Conservation (phyloP, 1,284 basidiomycete genomes). For the Trichosporon asahii region DNA sequence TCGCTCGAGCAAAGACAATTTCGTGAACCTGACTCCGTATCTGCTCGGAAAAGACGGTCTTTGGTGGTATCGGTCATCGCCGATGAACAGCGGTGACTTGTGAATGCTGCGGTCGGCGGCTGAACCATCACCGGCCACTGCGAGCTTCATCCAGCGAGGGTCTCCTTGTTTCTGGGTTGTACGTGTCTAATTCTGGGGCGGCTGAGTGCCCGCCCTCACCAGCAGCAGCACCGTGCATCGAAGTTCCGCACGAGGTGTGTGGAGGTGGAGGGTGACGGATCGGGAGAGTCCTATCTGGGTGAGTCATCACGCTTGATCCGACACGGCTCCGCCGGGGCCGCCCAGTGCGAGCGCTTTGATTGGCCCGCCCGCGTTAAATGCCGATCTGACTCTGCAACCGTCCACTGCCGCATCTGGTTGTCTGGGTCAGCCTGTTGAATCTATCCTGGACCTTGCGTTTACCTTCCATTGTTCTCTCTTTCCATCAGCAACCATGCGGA, state of each 20-base stretch:
- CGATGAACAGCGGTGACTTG: neutral
- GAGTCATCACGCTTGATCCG: neutral
- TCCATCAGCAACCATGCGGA: neutral
- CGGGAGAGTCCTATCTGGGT: neutral
- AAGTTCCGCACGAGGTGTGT: neutral
- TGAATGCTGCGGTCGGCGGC: neutral
- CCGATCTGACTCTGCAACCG: neutral
- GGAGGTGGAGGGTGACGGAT: neutral
- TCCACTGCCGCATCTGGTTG: neutral
- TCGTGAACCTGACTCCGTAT: too few relatives aligned
- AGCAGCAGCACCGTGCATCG: too few relatives aligned
- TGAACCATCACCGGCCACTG: neutral
- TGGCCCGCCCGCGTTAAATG: neutral
- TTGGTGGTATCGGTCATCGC: neutral
- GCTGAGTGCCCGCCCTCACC: too few relatives aligned
- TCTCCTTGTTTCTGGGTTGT: too few relatives aligned
- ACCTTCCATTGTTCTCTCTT: neutral
- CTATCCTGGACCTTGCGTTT: neutral
- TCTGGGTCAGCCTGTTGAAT: neutral
- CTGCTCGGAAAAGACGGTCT: neutral
- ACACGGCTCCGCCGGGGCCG: neutral
- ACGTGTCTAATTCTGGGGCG: too few relatives aligned
- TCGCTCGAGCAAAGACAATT: too few relatives aligned
- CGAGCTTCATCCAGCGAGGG: neutral
- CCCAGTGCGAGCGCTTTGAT: neutral